Evolutionary conservation across 2,329 filamentous ascomycete genomes (phyloP).

Genomic region (Aspergillus floridensis): DNA sequence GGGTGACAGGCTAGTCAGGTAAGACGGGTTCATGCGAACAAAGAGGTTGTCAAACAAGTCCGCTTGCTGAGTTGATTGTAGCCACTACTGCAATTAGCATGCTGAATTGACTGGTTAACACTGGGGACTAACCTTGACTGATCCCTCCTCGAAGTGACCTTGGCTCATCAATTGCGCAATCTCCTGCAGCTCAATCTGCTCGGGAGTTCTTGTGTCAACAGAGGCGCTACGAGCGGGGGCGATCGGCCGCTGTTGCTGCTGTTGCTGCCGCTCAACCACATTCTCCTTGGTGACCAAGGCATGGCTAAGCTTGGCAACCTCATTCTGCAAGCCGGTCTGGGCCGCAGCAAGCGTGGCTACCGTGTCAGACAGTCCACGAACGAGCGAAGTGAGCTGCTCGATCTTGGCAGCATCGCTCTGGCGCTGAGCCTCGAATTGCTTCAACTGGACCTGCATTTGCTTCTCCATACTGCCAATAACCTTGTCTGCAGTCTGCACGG

Average conservation of each 20-base stretch:
- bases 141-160: constrained; percentile 45
- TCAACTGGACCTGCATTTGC: constrained; percentile 52
- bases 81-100: constrained; percentile 47
- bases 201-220: constrained; percentile 25
- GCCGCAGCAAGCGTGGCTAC: constrained; percentile 45
- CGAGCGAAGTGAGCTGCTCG: constrained; percentile 56
- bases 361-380: constrained; percentile 55
- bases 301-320: constrained; percentile 39
- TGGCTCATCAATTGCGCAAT: constrained; percentile 42
- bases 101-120: background rate
- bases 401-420: constrained; percentile 58
- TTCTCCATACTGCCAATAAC: constrained; percentile 67
- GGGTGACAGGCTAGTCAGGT: constrained; percentile 55
- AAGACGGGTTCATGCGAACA: constrained; percentile 55
- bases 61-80: constrained; percentile 59
- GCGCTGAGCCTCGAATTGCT: constrained; percentile 52
- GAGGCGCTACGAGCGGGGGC: constrained; percentile 10
- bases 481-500: constrained; percentile 65
- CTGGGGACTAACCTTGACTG: constrained; percentile 40
- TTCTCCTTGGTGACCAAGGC: constrained; percentile 26
- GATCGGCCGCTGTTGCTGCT: constrained; percentile 14
- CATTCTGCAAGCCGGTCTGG: constrained; percentile 43
- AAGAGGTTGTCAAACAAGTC: constrained; percentile 64
- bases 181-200: constrained; percentile 43
- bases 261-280: constrained; percentile 13